phyloP scores from a whole-genome alignment of 2,329 filamentous ascomycete species.

The Polytolypa hystricis region DNA sequence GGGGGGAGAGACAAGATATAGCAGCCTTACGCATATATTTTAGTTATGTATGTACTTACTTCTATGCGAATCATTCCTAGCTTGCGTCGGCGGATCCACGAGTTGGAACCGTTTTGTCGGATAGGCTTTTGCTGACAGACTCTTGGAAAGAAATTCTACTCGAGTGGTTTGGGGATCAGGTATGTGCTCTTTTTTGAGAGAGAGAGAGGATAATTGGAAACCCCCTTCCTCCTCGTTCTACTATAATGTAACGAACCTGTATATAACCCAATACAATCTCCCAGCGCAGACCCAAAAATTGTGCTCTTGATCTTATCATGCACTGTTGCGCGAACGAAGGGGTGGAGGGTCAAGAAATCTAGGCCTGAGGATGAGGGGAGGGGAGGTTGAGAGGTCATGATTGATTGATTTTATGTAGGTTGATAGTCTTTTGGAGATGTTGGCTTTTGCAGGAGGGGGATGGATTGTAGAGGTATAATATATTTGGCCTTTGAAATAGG shows the following conservation, averaged over 20 bases:
- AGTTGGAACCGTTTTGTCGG: constrained; percentile 12
- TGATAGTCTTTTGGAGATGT: too few species aligned
- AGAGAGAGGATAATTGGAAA: not conserved
- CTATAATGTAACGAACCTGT: constrained; percentile 23
- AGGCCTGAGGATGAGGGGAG: not conserved
- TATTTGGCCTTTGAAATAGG: too few species aligned
- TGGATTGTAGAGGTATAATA: too few species aligned
- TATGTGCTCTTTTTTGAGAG: not conserved
- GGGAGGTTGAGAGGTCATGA: too few species aligned
- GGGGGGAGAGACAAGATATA: too few species aligned
- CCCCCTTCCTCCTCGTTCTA: not conserved
- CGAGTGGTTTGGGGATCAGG: not conserved
- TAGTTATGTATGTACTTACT: too few species aligned
- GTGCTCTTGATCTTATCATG: constrained; percentile 34
- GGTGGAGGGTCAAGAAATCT: constrained; percentile 19
- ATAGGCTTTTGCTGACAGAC: constrained; percentile 9
- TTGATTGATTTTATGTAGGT: too few species aligned
- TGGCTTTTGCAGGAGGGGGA: too few species aligned
- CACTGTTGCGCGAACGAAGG: constrained; percentile 19
- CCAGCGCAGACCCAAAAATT: constrained; percentile 42
- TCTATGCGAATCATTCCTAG: constrained; percentile 13
- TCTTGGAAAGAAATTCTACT: constrained; percentile 12
- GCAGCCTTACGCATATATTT: too few species aligned
- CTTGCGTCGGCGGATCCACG: constrained; percentile 11
- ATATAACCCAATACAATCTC: constrained; percentile 45